Evolutionary conservation across 371 early-diverging fungal species (phyloP).

Genomic region (Zancudomyces culisetae): DNA sequence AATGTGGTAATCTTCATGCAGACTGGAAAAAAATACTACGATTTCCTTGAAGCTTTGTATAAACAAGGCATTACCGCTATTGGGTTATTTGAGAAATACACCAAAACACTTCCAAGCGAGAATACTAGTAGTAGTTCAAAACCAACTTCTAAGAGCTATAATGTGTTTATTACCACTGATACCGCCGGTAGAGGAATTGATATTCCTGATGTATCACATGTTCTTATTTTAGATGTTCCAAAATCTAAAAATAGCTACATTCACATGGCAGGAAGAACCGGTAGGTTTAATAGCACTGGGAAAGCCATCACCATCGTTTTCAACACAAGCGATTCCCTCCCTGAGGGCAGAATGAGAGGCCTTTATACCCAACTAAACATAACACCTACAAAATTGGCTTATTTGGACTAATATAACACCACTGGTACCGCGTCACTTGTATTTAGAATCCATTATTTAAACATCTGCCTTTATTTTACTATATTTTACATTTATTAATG

Average conservation of each 20-base stretch:
- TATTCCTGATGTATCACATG: constrained; percentile 9
- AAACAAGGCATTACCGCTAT: neutral
- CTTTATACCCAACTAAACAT: constrained; percentile 8
- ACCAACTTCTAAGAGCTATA: no score
- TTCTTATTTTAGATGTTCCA: constrained; percentile 15
- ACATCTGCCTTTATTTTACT: no score
- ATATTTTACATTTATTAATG: no score
- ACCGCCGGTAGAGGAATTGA: constrained; percentile 17
- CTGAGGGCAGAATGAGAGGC: constrained; percentile 20
- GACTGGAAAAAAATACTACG: neutral
- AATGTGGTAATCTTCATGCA: neutral
- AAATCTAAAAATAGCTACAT: constrained; percentile 10
- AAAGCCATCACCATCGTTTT: constrained; percentile 13
- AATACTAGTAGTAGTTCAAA: no score
- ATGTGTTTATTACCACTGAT: constrained; percentile 14
- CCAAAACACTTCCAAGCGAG: no score
- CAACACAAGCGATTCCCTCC: constrained; percentile 6
- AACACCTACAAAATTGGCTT: neutral
- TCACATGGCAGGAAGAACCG: constrained; percentile 18
- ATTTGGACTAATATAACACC: no score
- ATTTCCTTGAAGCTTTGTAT: neutral
- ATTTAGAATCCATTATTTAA: no score
- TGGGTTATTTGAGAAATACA: neutral
- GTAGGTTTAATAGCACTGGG: constrained; percentile 13
- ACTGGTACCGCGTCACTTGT: no score